phyloP scores from a whole-genome alignment of 306 rosid genomes.

The Parietaria judaica region DNA sequence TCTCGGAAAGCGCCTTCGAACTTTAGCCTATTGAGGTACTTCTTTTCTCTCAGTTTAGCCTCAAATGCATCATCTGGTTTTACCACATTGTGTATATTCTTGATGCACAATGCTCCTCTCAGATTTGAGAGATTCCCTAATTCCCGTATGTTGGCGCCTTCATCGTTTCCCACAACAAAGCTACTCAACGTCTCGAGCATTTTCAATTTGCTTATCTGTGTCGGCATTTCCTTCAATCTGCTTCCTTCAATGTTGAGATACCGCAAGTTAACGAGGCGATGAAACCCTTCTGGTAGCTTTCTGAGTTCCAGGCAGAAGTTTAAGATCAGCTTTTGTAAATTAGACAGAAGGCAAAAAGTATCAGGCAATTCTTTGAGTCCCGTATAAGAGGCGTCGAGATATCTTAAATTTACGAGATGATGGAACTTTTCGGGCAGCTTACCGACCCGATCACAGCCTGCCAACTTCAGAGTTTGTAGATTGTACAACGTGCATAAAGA shows the following conservation, averaged over 20 bases:
- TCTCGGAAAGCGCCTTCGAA: conserved; percentile 3
- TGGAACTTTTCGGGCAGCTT: conserved; percentile 8
- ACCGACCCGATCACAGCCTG: not conserved
- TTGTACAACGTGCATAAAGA: not conserved
- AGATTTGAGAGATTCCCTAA: not conserved
- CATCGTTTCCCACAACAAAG: not conserved
- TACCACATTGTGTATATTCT: not conserved
- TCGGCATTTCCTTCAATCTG: not conserved
- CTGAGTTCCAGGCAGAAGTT: not conserved
- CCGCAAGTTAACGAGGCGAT: conserved; percentile 6
- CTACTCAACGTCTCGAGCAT: not conserved
- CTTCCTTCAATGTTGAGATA: conserved; percentile 1
- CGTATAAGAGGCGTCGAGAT: conserved; percentile 3
- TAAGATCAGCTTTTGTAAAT: conserved; percentile 14
- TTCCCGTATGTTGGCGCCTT: not conserved
- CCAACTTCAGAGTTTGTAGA: conserved; percentile 12
- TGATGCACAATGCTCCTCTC: not conserved
- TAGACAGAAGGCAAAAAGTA: not conserved
- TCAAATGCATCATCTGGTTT: conserved; percentile 9
- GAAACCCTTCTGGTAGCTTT: conserved; percentile 8
- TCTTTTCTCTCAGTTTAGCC: not conserved
- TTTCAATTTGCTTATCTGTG: conserved; percentile 9
- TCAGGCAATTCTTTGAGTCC: conserved; percentile 2
- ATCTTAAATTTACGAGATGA: conserved; percentile 5
- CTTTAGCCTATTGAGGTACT: conserved; percentile 2